Evolutionary conservation across 495 filamentous ascomycete genomes (phyloP), one percentile per base, ranked within the genome.

Genomic region (Paragyromitra xinjiangensis): DNA sequence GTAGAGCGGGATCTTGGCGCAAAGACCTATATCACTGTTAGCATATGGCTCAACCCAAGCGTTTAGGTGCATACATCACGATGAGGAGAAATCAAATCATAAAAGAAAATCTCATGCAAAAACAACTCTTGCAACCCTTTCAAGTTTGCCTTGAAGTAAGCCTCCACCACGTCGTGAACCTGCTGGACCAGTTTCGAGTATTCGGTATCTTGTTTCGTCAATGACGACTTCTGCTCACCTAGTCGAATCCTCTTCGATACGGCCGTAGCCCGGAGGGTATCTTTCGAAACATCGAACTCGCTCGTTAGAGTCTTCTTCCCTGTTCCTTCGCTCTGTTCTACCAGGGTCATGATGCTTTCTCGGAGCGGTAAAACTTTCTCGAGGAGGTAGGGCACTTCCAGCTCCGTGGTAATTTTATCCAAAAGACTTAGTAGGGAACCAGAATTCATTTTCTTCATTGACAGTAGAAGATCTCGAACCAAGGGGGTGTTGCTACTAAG

Each of bases 181-280:
- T 85, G 84, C 81, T 93, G 87, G 11, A 97, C 86, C 5, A 96
- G 83, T n/a, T 87, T 83, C 16, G 94, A 93, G 83, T 95, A 98
- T 8, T 88, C 87, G 51, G 89, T 86, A 78, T 95, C 93, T 69
- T 92, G 85, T n/a, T 91, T 85, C 0, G 92, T 91, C 11, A 98
- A 84, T 26, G 88, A 86, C 0, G 92, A 89, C 73, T 91, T 92
- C 78, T 93, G 91, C 77, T 91, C 92, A 83, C 91, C 95, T 56
- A 99, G 86, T 80, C 92, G 91, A 7, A 98, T 92, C 76, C 92
- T 93, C 80, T 97, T 93, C 61, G 93, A 92, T 26, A 97, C 89
- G 19, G 97, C 90, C 0, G 94, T 97, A 2, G 94, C 93, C 71
- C 92, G 89, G 6, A 96, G 84, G 34, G 91, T 88, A 53, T 90